phyloP scores from a whole-genome alignment of 2,329 filamentous ascomycete genomes.

The Lizonia empirigonia region DNA sequence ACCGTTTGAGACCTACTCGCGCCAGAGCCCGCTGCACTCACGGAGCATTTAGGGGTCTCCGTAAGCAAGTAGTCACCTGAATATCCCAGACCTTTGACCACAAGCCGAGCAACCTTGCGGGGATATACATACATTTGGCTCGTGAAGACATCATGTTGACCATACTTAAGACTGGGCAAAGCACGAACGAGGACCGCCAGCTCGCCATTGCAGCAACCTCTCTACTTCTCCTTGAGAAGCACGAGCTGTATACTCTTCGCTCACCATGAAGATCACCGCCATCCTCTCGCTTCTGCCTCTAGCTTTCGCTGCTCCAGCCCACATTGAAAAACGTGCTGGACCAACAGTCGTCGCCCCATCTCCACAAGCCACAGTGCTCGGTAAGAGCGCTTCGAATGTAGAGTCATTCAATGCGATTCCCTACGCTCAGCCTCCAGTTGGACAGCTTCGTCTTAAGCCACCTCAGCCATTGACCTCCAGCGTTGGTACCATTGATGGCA shows the following conservation, averaged over 20 bases:
- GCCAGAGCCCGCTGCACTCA: conserved; percentile 3
- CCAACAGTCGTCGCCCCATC: conserved; percentile 62
- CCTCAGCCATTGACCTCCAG: conserved; percentile 64
- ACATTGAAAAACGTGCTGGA: conserved; percentile 53
- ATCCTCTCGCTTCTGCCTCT: conserved; percentile 36
- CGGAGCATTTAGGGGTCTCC: conserved; percentile 3
- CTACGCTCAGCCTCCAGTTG: conserved; percentile 72
- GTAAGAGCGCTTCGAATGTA: conserved; percentile 54
- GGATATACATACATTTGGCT: conserved; percentile 3
- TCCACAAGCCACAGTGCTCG: conserved; percentile 60
- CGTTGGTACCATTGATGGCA: conserved; percentile 67
- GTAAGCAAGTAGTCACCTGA: conserved; percentile 9
- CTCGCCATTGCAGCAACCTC: background rate
- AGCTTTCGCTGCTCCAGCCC: conserved; percentile 41
- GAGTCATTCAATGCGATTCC: conserved; percentile 78
- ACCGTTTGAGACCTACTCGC: background rate
- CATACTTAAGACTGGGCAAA: conserved; percentile 7
- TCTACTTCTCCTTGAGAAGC: background rate
- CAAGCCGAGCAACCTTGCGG: conserved; percentile 6
- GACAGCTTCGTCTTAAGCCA: conserved; percentile 69
- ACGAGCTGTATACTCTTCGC: background rate
- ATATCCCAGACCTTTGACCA: background rate
- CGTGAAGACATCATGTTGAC: conserved; percentile 5
- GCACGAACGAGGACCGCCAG: background rate
- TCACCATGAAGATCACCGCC: conserved; percentile 37